A percentile compares a stretch with the other conserved stretches of the same genome.
These are phyloP conservation scores for Colletotrichum incanum DNA, from an alignment of 2,329 filamentous ascomycete species.

Conservation along the genomic window DNA sequence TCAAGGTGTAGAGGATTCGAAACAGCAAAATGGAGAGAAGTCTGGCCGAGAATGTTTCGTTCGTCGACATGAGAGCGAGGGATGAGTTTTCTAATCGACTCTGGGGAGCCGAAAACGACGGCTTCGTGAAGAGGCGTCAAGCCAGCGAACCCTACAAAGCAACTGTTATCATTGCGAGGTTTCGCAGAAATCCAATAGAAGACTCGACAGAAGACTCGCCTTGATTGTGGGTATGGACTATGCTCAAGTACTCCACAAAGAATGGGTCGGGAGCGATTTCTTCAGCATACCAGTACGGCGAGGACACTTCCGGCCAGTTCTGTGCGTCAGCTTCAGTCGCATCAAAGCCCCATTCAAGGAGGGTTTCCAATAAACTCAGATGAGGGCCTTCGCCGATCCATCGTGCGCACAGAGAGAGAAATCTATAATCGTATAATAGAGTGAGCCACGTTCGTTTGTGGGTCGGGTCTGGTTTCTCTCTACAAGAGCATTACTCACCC, in stretches of 20 bases:
- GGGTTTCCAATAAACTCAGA: background rate
- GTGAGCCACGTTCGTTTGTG: background rate
- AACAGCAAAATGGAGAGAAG: slow-evolving; percentile 17
- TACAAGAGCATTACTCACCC: background rate
- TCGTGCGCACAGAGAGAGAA: background rate
- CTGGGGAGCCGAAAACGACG: background rate
- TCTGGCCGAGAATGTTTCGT: slow-evolving; percentile 15
- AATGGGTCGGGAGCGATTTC: background rate
- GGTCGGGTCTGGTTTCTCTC: background rate
- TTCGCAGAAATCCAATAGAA: background rate
- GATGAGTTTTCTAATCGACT: accelerated
- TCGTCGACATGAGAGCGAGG: accelerated
- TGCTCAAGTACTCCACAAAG: background rate
- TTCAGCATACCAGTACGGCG: background rate
- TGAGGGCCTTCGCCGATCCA: slow-evolving; percentile 24
- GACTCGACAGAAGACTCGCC: background rate
- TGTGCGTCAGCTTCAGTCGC: background rate
- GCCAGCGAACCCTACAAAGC: slow-evolving; percentile 11
- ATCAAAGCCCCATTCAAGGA: background rate
- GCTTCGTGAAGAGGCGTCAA: slow-evolving; percentile 22
- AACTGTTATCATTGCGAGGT: background rate
- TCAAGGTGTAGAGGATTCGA: background rate
- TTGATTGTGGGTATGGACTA: slow-evolving; percentile 3
- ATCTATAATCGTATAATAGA: background rate
- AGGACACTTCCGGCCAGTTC: slow-evolving; percentile 9